A percentile compares a stretch with the other conserved stretches of the same genome.
Conservation (phyloP, 805 yeast genomes). For the Ogataea saltuana region DNA sequence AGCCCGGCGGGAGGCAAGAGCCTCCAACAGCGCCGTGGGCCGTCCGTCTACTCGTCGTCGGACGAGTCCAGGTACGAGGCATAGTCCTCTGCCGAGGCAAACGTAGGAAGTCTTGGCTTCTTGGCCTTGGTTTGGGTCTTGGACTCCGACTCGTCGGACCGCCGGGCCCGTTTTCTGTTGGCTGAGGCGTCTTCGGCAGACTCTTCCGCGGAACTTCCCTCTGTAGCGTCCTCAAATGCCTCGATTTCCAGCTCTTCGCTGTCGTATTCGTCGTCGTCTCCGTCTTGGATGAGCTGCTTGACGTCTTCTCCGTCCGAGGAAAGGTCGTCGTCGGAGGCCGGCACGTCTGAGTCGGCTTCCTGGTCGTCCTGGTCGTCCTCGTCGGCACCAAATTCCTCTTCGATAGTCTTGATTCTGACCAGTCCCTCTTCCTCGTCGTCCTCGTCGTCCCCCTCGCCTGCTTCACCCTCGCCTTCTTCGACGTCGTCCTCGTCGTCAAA, state of each 20-base stretch:
- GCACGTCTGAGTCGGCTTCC: slow-evolving; percentile 28
- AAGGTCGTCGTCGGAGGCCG: slow-evolving; percentile 25
- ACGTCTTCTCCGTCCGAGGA: slow-evolving; percentile 32
- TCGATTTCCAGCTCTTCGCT: slow-evolving; percentile 33
- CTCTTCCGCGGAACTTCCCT: slow-evolving; percentile 24
- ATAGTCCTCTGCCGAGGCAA: slow-evolving; percentile 88
- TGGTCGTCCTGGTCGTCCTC: slow-evolving; percentile 33
- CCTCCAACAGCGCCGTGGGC: no score
- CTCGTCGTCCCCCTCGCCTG: slow-evolving; percentile 35
- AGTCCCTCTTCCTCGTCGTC: slow-evolving; percentile 38
- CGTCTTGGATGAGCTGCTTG: slow-evolving; percentile 22
- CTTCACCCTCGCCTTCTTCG: slow-evolving; percentile 34
- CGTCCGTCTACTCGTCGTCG: slow-evolving; percentile 39
- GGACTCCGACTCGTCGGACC: slow-evolving; percentile 3
- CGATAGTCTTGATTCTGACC: slow-evolving; percentile 28
- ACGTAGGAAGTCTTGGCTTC: slow-evolving; percentile 71
- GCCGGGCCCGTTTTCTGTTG: slow-evolving; percentile 28
- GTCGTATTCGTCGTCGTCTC: slow-evolving; percentile 24
- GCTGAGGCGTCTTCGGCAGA: slow-evolving; percentile 10
- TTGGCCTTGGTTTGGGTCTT: slow-evolving; percentile 45
- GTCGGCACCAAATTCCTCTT: slow-evolving; percentile 34
- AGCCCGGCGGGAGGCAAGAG: no score
- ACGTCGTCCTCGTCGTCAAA: slow-evolving; percentile 36
- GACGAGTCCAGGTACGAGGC: slow-evolving; percentile 70
- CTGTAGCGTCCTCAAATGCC: slow-evolving; percentile 30